Conservation (phyloP, 176 grass and related monocot genomes). For the Carex myosuroides region DNA sequence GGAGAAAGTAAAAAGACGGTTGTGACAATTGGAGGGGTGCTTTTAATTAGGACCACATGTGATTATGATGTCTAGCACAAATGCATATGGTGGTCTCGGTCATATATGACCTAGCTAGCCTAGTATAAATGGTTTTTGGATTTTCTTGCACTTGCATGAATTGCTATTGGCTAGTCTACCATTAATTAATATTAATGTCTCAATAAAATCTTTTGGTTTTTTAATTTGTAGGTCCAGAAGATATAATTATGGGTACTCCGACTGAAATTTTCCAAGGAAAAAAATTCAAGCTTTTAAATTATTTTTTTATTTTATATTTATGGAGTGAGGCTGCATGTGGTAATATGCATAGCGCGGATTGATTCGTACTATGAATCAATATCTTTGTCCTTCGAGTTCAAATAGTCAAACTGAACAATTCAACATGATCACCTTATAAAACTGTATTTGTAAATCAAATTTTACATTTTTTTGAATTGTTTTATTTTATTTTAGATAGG, state of each 20-base stretch:
- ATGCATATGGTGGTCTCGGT: slow-evolving; percentile 18
- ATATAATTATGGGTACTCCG: not conserved
- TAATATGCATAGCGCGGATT: too few relatives aligned
- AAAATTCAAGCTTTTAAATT: not conserved
- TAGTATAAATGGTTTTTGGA: slow-evolving; percentile 18
- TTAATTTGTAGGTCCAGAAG: not conserved
- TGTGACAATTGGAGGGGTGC: slow-evolving; percentile 2
- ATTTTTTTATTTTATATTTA: too few relatives aligned
- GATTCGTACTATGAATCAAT: too few relatives aligned
- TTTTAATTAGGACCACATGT: slow-evolving; percentile 21
- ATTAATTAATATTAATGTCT: not conserved
- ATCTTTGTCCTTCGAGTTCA: too few relatives aligned
- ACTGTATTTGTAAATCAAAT: too few relatives aligned
- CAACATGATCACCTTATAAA: too few relatives aligned
- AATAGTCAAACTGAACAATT: too few relatives aligned
- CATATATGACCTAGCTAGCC: not conserved
- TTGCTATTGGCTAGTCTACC: not conserved
- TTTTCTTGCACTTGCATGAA: slow-evolving; percentile 17
- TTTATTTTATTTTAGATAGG: too few relatives aligned
- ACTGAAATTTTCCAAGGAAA: not conserved
- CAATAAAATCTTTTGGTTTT: not conserved
- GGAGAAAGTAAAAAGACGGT: slow-evolving; percentile 18
- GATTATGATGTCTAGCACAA: slow-evolving; percentile 9
- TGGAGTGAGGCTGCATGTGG: too few relatives aligned
- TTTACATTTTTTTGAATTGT: too few relatives aligned